Base-by-base conservation (phyloP, 208 protist genomes). In the Trypanosoma caninum region DNA sequence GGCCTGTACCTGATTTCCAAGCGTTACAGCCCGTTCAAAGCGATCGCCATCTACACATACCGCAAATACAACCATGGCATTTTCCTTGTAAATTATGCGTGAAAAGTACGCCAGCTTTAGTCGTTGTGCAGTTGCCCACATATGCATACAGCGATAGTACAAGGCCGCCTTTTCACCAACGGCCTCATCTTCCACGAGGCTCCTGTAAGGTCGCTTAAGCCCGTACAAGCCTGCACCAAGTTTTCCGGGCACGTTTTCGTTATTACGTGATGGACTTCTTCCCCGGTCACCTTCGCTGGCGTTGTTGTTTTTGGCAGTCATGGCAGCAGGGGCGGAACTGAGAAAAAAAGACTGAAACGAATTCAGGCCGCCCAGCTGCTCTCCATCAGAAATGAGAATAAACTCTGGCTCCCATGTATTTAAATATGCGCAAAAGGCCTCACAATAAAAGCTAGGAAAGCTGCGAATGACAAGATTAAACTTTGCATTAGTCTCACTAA, bases 91-190 rank as follows among this genome's bases (percentile, higher is more conserved):
- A 47, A 96, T 69, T 41, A 96, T 85, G 65, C 89, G 81, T 23
- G 87, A 89, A 1, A 82, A 81, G 74, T 89, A 96, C 51, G 78
- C 89, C 34, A 90, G 78, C 63, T 89, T 92, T 38, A 91, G 76
- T 37, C 82, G 73, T 31, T 55, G 72, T 55, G 82, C 59, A 28
- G 79, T 69, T 34, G 81, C 75, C 82, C 84, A 91, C 16, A 86
- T 61, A 33, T 83, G 76, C 76, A 96, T 86, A 70, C 81, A 90
- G 63, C 75, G 89, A 48, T 68, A 82, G 60, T 92, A 92, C 58
- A 84, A 71, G 28, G 84, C 52, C 1, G 82, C 84, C 33, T 62
- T 46, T 38, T 86, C 64, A 57, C 88, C 88, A 52, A 83, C 57
- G 22, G 51, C 63, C 40, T 78, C 67, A 73, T 91, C 80, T 5